Conservation (phyloP, 805 yeast species). For the Candida tibetensis region DNA sequence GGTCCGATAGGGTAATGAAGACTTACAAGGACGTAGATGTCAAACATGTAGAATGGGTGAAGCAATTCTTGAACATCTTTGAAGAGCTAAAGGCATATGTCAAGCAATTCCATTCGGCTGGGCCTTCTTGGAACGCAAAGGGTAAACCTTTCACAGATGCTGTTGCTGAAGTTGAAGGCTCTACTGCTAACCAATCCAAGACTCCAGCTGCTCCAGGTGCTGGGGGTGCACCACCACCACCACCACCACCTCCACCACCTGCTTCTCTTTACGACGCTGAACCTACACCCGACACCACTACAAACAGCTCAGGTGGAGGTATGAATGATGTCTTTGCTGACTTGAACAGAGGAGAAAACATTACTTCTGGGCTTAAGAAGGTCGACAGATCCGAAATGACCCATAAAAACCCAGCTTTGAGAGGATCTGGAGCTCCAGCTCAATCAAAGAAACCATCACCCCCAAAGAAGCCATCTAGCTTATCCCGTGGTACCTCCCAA, state of each 20-base stretch:
- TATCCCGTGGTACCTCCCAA: slow-evolving; percentile 48
- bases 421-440: slow-evolving; percentile 52
- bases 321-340: slow-evolving; percentile 91
- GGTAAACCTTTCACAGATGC: slow-evolving; percentile 59
- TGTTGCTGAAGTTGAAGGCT: slow-evolving; percentile 19
- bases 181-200: slow-evolving; percentile 14
- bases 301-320: slow-evolving; percentile 51
- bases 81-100: slow-evolving; percentile 71
- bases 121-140: slow-evolving; percentile 70
- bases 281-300: slow-evolving; percentile 14
- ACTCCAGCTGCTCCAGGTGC: slow-evolving; percentile 24
- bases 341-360: slow-evolving; percentile 76
- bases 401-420: slow-evolving; percentile 82
- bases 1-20: slow-evolving; percentile 88
- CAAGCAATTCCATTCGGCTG: slow-evolving; percentile 76
- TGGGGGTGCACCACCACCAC: slow-evolving; percentile 40
- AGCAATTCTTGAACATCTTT: slow-evolving; percentile 56
- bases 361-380: slow-evolving; percentile 84
- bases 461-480: slow-evolving; percentile 76
- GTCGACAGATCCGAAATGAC: slow-evolving; percentile 94
- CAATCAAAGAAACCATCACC: slow-evolving; percentile 63
- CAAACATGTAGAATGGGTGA: slow-evolving; percentile 79
- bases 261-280: slow-evolving; percentile 53
- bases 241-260: slow-evolving; percentile 90
- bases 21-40: slow-evolving; percentile 73